phyloP scores from a whole-genome alignment of 192 early-diverging fungal genomes.

The Jimgerdemannia flammicorona region DNA sequence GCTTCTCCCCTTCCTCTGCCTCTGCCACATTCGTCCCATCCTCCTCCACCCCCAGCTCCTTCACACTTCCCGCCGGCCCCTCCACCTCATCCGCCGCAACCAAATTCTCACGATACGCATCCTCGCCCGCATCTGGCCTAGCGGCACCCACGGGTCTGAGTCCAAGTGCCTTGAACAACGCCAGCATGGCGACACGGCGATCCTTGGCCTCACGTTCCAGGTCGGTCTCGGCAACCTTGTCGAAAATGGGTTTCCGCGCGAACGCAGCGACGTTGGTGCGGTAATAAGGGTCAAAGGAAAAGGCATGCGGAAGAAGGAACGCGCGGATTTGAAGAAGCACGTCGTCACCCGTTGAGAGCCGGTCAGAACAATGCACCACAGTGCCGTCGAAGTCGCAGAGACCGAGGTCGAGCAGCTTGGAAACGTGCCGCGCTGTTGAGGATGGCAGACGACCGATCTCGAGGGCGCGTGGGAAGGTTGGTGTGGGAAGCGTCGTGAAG shows the following conservation, averaged over 20 bases:
- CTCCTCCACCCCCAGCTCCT: not conserved
- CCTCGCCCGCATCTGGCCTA: slow-evolving; percentile 4
- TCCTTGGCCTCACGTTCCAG: not conserved
- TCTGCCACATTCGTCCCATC: slow-evolving; percentile 8
- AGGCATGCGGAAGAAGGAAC: slow-evolving; percentile 27
- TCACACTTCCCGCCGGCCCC: not conserved
- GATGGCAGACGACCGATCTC: slow-evolving; percentile 44
- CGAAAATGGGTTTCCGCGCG: not conserved
- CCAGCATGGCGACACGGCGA: slow-evolving; percentile 16
- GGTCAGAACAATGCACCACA: slow-evolving; percentile 24
- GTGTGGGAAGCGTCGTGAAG: slow-evolving; percentile 19
- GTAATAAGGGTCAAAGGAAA: slow-evolving; percentile 5
- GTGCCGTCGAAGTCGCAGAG: slow-evolving; percentile 42
- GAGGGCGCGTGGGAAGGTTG: slow-evolving; percentile 9
- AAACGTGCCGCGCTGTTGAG: slow-evolving; percentile 36
- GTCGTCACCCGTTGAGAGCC: slow-evolving; percentile 37
- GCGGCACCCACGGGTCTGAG: slow-evolving; percentile 18
- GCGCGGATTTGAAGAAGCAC: slow-evolving; percentile 37
- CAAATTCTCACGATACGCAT: slow-evolving; percentile 1
- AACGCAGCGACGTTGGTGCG: not conserved
- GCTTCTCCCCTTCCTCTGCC: slow-evolving; percentile 31
- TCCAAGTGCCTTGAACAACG: slow-evolving; percentile 12
- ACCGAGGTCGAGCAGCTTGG: slow-evolving; percentile 43
- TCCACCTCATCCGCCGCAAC: slow-evolving; percentile 5
- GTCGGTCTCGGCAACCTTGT: slow-evolving; percentile 7